Conservation (phyloP, 192 early-diverging fungal species). For the Allomyces javanicus region DNA sequence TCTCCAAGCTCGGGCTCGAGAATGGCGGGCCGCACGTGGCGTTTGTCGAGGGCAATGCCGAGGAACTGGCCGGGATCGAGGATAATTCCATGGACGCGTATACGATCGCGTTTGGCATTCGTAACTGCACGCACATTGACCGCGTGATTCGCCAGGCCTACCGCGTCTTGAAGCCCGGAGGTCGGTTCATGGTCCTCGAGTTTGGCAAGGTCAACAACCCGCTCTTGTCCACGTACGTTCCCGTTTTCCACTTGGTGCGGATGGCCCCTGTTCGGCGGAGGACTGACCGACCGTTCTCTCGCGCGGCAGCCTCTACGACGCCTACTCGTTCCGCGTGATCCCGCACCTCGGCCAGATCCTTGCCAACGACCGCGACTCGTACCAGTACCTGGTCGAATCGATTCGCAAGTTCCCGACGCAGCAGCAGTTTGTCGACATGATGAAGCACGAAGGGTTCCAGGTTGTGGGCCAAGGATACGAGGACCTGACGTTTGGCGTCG, state of each 20-base stretch:
- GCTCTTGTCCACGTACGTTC: constrained; percentile 46
- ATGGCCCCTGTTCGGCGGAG: too few species aligned
- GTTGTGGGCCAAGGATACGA: constrained; percentile 76
- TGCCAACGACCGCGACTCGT: constrained; percentile 73
- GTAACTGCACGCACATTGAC: constrained; percentile 89
- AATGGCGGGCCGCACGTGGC: constrained; percentile 38
- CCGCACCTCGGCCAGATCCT: constrained; percentile 68
- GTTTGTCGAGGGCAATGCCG: constrained; percentile 78
- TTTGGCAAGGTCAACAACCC: constrained; percentile 81
- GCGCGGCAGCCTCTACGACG: constrained; percentile 48
- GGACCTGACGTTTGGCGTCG: constrained; percentile 91
- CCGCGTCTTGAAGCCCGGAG: constrained; percentile 85
- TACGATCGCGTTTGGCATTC: constrained; percentile 95
- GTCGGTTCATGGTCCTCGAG: constrained; percentile 88
- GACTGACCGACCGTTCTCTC: too few species aligned
- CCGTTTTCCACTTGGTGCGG: not conserved
- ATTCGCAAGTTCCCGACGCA: constrained; percentile 87
- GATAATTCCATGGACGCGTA: constrained; percentile 73
- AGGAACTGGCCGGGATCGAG: constrained; percentile 51
- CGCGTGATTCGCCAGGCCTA: constrained; percentile 71
- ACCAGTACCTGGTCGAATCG: constrained; percentile 93
- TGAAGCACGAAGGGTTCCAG: constrained; percentile 73
- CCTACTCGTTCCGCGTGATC: constrained; percentile 88
- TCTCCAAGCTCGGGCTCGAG: constrained; percentile 27
- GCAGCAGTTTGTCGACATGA: constrained; percentile 73